These are phyloP conservation scores for Gossypium davidsonii DNA, from an alignment of 441 rosid genomes.

Conservation along the genomic window DNA sequence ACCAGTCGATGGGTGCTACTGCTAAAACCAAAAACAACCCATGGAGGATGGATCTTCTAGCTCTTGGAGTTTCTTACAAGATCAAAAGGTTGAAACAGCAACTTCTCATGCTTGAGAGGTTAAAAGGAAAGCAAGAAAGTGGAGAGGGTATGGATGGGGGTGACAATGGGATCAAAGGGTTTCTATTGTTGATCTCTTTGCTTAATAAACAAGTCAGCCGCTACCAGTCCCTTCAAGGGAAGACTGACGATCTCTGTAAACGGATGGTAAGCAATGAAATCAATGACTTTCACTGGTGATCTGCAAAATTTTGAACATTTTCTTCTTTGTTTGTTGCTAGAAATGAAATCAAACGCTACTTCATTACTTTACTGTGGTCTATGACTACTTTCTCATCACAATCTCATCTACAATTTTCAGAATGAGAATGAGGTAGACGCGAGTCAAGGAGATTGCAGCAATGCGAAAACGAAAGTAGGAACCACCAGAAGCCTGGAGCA, in stretches of 20 bases:
- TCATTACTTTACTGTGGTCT: neutral
- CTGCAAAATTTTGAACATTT: neutral
- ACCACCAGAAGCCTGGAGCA: slow-evolving; percentile 55
- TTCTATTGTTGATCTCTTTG: slow-evolving; percentile 44
- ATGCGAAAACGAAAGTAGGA: slow-evolving; percentile 27
- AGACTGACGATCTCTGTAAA: slow-evolving; percentile 74
- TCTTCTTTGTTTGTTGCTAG: no score
- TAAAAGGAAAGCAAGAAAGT: slow-evolving; percentile 52
- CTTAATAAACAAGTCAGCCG: slow-evolving; percentile 71
- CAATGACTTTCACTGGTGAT: neutral
- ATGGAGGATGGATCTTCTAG: slow-evolving; percentile 80
- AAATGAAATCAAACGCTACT: neutral
- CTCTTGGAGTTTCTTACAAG: slow-evolving; percentile 86
- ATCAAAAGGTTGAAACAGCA: slow-evolving; percentile 87
- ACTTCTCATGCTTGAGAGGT: slow-evolving; percentile 72
- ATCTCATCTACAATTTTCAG: slow-evolving; percentile 31
- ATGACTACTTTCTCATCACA: neutral
- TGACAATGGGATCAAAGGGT: slow-evolving; percentile 31
- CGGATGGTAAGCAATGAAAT: slow-evolving; percentile 52
- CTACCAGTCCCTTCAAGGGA: slow-evolving; percentile 77
- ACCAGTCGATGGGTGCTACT: slow-evolving; percentile 1
- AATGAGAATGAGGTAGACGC: slow-evolving; percentile 42
- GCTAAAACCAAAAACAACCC: slow-evolving; percentile 30
- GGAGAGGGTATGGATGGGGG: slow-evolving; percentile 30
- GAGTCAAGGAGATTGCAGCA: slow-evolving; percentile 17